Base-by-base conservation (phyloP, 805 yeast species). In the Saccharomycopsis selenospora region DNA sequence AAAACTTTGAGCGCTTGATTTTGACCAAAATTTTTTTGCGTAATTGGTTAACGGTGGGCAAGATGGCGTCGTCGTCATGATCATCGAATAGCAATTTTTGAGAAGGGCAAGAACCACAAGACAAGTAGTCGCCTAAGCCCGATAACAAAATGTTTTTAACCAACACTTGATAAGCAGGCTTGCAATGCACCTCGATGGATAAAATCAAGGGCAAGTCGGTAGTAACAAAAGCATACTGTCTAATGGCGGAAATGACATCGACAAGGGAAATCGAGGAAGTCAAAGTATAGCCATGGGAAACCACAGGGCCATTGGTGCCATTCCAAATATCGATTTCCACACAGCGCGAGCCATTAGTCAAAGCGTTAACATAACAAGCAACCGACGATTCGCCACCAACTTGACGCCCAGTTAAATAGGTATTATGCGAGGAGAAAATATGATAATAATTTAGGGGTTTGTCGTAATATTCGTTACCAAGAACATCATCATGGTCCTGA, bases 241-340 rank as follows among this genome's bases (percentile, higher is more conserved):
- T 74, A 8, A 95, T 78, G 0, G 88, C 77, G 33, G 75, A 76
- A 2, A 88, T 64, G 2, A 89, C 97, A 55, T 80, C 81, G 8
- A 68, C 62, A 26, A 91, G 73, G 1, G 79, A 76, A 8, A 91
- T 77, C 1, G 91, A 77, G 0, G 82, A 72, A 0, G 98, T 87
- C 53, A 93, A 77, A 0, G 95, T 79, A 43, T 82, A 67, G 0
- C 99, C 99, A 64, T 93, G 99, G 25, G 85, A 83, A 0, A 93
- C 96, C 0, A 86, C 76, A 0, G 99, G 99, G 0, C 83, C 90
- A 10, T 66, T 64, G 28, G 76, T 80, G 20, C 82, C 85, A 66
- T 91, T 96, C 99, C 99, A 93, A 18, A 93, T 72, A 63, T 93
- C 99, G 36, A 93, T 79, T 60, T 93, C 99, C n/a, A 93, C 72